These are phyloP conservation scores for Pseudocercospora ulei DNA, from an alignment of 2,329 filamentous ascomycete genomes.

Conservation along the genomic window DNA sequence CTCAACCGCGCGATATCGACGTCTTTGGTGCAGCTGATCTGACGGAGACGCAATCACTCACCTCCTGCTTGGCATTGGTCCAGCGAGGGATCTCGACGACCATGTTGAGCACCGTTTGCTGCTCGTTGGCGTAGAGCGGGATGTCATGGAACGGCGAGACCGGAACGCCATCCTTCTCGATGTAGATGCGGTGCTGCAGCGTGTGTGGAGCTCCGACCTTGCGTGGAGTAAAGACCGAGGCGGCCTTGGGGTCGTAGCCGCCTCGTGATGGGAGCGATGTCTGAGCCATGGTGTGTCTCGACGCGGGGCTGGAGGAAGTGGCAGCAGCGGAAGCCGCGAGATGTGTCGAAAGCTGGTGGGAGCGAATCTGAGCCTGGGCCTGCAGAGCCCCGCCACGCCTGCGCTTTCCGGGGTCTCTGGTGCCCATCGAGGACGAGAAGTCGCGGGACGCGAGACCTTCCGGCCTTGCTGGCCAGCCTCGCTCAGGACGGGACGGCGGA, in stretches of 20 bases:
- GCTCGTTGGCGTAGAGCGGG: slow-evolving; percentile 90
- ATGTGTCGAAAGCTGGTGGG: slow-evolving; percentile 23
- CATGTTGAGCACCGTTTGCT: slow-evolving; percentile 98
- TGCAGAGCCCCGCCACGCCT: slow-evolving; percentile 22
- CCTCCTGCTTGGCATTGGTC: slow-evolving; percentile 99
- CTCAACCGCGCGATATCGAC: too few species aligned
- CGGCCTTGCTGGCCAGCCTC: slow-evolving; percentile 10
- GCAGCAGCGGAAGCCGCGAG: slow-evolving; percentile 15
- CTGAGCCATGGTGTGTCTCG: slow-evolving; percentile 17
- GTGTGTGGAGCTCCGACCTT: slow-evolving; percentile 88
- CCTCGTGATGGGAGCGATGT: slow-evolving; percentile 26
- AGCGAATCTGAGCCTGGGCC: slow-evolving; percentile 20
- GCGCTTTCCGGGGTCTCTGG: slow-evolving; percentile 17
- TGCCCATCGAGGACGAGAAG: slow-evolving; percentile 15
- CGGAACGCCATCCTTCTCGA: slow-evolving; percentile 92
- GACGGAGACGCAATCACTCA: too few species aligned
- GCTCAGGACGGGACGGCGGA: neutral
- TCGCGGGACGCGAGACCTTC: slow-evolving; percentile 9
- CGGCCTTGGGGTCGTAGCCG: slow-evolving; percentile 44
- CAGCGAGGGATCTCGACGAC: slow-evolving; percentile 97
- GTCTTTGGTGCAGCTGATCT: too few species aligned
- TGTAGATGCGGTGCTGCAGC: slow-evolving; percentile 91
- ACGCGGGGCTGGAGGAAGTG: slow-evolving; percentile 12
- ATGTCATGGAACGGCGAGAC: slow-evolving; percentile 98
- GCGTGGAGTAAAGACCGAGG: slow-evolving; percentile 63